Conservation (phyloP, 1,139 yeast genomes). For the Oligophagozyma castellii region DNA sequence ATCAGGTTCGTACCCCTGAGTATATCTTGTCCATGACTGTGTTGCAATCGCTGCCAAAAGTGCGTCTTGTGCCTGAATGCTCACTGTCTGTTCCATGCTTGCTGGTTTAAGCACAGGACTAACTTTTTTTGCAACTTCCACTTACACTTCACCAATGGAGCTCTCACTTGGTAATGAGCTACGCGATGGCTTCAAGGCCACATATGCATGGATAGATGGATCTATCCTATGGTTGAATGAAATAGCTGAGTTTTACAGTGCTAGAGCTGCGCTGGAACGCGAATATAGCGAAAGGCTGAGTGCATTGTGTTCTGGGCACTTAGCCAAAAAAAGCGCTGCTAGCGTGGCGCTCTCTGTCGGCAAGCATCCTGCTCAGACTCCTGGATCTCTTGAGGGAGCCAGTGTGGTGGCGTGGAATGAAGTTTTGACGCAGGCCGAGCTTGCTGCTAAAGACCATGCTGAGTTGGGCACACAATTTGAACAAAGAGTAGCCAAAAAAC, state of each 20-base stretch:
- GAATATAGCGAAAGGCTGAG: constrained; percentile 66
- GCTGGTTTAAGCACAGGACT: too few relatives aligned
- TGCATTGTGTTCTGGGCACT: constrained; percentile 52
- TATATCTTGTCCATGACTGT: too few relatives aligned
- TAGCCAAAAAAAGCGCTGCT: constrained; percentile 61
- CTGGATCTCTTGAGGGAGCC: constrained; percentile 89
- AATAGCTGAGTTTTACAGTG: constrained; percentile 70
- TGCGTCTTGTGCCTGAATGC: too few relatives aligned
- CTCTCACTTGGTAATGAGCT: constrained; percentile 53
- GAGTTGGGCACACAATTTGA: constrained; percentile 51
- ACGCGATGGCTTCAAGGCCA: constrained; percentile 65
- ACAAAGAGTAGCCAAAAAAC: constrained; percentile 48
- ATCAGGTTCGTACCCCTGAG: too few relatives aligned
- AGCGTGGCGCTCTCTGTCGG: constrained; percentile 74
- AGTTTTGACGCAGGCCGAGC: constrained; percentile 72
- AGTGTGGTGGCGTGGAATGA: constrained; percentile 93
- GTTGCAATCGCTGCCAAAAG: too few relatives aligned
- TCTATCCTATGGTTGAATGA: constrained; percentile 70
- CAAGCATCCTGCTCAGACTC: constrained; percentile 78
- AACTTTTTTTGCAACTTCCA: too few relatives aligned
- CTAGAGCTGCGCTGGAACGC: constrained; percentile 65
- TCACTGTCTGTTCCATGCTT: too few relatives aligned
- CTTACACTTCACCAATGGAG: too few relatives aligned
- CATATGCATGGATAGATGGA: constrained; percentile 63
- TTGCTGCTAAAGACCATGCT: constrained; percentile 54